Evolutionary conservation across 2,329 filamentous ascomycete genomes (phyloP).

Genomic region (Triangularia verruculosa): DNA sequence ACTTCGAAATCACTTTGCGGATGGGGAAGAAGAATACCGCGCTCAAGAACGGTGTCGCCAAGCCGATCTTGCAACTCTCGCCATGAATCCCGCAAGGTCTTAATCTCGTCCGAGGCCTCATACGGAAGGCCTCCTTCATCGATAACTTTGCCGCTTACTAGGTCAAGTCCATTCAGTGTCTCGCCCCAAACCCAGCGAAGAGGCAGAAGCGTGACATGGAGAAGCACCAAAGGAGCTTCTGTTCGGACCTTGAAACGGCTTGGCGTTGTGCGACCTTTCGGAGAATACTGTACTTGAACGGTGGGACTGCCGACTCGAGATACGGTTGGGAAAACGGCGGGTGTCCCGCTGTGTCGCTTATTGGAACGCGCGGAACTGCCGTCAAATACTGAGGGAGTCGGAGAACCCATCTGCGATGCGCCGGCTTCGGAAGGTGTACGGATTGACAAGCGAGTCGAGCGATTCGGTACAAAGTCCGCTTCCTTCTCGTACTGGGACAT

Average conservation of each 20-base stretch:
- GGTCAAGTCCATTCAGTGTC: conserved; percentile 45
- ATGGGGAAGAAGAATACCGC: conserved; percentile 73
- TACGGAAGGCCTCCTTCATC: conserved; percentile 34
- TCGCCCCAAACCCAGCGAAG: conserved; percentile 63
- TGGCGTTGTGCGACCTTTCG: conserved; percentile 53
- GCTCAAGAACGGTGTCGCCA: conserved; percentile 68
- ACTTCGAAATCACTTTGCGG: conserved; percentile 78
- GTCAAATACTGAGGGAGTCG: conserved; percentile 52
- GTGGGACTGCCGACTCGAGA: conserved; percentile 57
- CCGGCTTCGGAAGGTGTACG: conserved; percentile 67
- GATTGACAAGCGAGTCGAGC: conserved; percentile 62
- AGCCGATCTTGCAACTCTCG: conserved; percentile 66
- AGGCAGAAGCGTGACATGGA: conserved; percentile 75
- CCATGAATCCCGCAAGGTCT: conserved; percentile 60
- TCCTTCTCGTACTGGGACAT: conserved; percentile 51
- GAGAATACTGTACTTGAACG: conserved; percentile 50
- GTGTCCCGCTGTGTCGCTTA: conserved; percentile 41
- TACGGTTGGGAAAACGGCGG: conserved; percentile 42
- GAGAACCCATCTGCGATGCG: conserved; percentile 70
- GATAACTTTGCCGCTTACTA: conserved; percentile 27
- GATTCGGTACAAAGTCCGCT: conserved; percentile 48
- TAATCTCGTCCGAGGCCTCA: conserved; percentile 46
- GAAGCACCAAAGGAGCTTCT: conserved; percentile 65
- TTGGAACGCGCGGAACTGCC: conserved; percentile 52
- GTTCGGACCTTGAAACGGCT: conserved; percentile 55